Conservation (phyloP, 2,329 filamentous ascomycete species). For the Xylaria sp. region DNA sequence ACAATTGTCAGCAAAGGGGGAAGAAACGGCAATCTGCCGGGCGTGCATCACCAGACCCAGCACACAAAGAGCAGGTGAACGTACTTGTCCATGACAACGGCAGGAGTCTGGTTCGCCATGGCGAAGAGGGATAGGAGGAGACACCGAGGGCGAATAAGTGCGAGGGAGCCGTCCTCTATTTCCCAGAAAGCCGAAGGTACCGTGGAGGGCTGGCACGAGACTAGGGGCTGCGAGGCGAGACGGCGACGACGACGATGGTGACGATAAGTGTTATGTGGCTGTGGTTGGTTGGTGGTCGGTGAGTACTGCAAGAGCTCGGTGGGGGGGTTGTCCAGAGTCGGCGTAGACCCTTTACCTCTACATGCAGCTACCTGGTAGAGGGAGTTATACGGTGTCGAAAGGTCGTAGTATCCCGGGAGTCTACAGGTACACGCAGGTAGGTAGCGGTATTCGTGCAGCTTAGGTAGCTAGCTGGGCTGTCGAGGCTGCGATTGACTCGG, state of each 20-base stretch:
- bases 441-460: not conserved
- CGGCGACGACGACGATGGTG: conserved; percentile 21
- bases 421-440: not conserved
- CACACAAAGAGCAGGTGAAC: conserved; percentile 59
- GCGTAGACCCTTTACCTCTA: not conserved
- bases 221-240: conserved; percentile 9
- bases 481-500: conserved; percentile 12
- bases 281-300: conserved; percentile 20
- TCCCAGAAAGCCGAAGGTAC: not conserved
- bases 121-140: conserved; percentile 49
- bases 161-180: not conserved
- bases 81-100: conserved; percentile 99
- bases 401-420: not conserved
- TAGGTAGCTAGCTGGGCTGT: not conserved
- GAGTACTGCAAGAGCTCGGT: conserved; percentile 10
- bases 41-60: conserved; percentile 40
- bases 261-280: not conserved
- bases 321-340: conserved; percentile 5
- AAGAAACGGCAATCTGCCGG: conserved; percentile 35
- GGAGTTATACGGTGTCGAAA: no score
- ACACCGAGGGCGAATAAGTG: conserved; percentile 8
- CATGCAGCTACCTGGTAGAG: not conserved
- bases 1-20: conserved; percentile 54
- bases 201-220: not conserved
- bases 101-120: conserved; percentile 98